phyloP scores from a whole-genome alignment of 164 flowering plant genomes.

The Paratinospora sagittata region DNA sequence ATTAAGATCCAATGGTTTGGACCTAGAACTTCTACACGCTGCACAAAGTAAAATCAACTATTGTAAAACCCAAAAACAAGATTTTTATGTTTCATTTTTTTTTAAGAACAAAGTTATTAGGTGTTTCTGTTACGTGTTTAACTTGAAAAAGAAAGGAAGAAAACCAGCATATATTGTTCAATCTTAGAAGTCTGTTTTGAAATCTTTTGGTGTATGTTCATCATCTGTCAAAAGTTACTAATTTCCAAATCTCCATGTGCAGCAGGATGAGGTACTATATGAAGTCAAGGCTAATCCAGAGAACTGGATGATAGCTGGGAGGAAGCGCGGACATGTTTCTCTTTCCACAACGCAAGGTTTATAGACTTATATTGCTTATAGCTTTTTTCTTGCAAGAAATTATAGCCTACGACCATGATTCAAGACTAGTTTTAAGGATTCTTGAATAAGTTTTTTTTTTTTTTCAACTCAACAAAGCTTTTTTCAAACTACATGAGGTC shows the following conservation, averaged over 20 bases:
- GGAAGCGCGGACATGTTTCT: slow-evolving; percentile 82
- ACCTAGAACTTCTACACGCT: no score
- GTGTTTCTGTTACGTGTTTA: not conserved
- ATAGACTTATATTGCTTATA: not conserved
- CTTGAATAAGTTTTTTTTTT: no score
- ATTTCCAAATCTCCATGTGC: slow-evolving; percentile 9
- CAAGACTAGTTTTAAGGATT: no score
- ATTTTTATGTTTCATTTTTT: no score
- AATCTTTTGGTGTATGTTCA: not conserved
- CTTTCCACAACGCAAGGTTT: slow-evolving; percentile 75
- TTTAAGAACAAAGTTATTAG: not conserved
- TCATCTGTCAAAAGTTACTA: not conserved
- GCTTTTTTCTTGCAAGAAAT: no score
- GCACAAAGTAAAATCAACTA: no score
- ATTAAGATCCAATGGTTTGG: no score
- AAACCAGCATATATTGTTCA: not conserved
- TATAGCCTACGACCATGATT: not conserved
- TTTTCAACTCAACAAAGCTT: no score
- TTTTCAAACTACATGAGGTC: no score
- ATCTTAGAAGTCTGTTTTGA: not conserved
- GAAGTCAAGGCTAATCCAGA: slow-evolving; percentile 78
- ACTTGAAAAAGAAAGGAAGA: not conserved
- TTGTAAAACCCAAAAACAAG: no score
- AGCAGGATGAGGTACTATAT: slow-evolving; percentile 80
- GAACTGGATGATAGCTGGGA: slow-evolving; percentile 99